A percentile compares a stretch with the other conserved stretches of the same genome.
These are phyloP conservation scores for Zygotorulaspora chibaensis DNA, from an alignment of 805 yeast species.

Conservation along the genomic window DNA sequence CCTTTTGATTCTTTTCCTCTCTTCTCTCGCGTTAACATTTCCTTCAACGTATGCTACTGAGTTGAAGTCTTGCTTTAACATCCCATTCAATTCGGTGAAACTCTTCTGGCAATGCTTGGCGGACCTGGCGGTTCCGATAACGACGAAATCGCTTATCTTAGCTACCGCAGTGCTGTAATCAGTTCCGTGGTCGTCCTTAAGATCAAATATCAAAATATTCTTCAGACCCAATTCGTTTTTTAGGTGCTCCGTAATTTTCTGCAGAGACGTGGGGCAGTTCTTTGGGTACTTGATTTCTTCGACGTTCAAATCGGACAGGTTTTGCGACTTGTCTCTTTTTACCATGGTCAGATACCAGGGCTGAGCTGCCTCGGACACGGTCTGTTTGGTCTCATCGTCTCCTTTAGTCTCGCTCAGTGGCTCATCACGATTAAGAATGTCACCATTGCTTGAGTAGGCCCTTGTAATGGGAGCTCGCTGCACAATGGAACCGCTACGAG, in stretches of 20 bases:
- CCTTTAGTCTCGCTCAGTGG: not conserved
- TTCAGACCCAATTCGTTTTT: constrained; percentile 60
- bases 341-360: constrained; percentile 61
- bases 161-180: constrained; percentile 37
- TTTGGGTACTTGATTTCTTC: constrained; percentile 57
- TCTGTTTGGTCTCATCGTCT: not conserved
- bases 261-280: constrained; percentile 50
- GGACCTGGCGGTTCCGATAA: constrained; percentile 73
- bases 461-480: too few relatives aligned
- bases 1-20: constrained; percentile 49
- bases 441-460: not conserved
- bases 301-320: constrained; percentile 33
- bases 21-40: constrained; percentile 51
- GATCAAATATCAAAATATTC: constrained; percentile 61
- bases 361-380: not conserved
- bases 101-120: constrained; percentile 73
- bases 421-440: not conserved
- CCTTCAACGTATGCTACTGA: constrained; percentile 65
- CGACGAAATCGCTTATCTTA: constrained; percentile 44
- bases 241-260: constrained; percentile 35
- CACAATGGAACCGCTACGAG: too few relatives aligned
- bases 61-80: constrained; percentile 50
- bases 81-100: constrained; percentile 51
- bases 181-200: constrained; percentile 41
- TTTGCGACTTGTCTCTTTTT: constrained; percentile 36